phyloP scores from a whole-genome alignment of 1,284 basidiomycete species.

The Moesziomyces sp. region DNA sequence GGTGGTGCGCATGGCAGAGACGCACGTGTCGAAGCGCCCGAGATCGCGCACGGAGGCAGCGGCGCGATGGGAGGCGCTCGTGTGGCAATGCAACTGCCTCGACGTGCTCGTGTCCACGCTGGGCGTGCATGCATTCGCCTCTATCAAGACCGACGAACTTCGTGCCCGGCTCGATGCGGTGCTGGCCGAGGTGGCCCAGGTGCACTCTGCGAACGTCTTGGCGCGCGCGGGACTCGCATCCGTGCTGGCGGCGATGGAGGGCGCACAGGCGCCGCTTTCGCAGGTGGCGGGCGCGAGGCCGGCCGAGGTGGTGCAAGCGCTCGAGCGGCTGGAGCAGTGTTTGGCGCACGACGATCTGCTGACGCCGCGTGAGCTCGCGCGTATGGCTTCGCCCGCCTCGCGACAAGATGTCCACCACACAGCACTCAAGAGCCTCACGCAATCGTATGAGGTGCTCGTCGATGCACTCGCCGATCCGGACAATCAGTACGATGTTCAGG shows the following conservation, averaged over 20 bases:
- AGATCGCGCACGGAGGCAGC: slow-evolving; percentile 11
- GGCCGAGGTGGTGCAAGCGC: slow-evolving; percentile 7
- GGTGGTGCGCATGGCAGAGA: slow-evolving; percentile 32
- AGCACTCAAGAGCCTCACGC: slow-evolving; percentile 31
- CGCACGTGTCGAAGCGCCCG: slow-evolving; percentile 15
- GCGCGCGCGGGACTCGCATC: slow-evolving; percentile 13
- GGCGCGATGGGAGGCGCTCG: slow-evolving; percentile 39
- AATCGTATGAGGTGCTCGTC: slow-evolving; percentile 27
- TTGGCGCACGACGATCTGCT: slow-evolving; percentile 47
- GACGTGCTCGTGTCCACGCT: slow-evolving; percentile 31
- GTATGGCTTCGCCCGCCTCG: slow-evolving; percentile 21
- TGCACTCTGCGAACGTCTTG: slow-evolving; percentile 23
- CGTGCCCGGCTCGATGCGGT: neutral
- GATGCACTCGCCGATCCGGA: slow-evolving; percentile 6
- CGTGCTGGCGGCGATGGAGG: slow-evolving; percentile 7
- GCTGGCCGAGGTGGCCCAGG: slow-evolving; percentile 3
- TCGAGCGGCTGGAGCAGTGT: slow-evolving; percentile 31
- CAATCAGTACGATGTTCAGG: neutral
- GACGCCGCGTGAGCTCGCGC: slow-evolving; percentile 21
- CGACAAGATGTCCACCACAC: slow-evolving; percentile 30
- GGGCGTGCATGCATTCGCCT: slow-evolving; percentile 17
- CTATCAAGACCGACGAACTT: slow-evolving; percentile 14
- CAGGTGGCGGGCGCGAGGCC: slow-evolving; percentile 1
- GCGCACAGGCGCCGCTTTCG: slow-evolving; percentile 1
- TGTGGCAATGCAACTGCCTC: slow-evolving; percentile 52